A percentile compares a stretch with the other conserved stretches of the same genome.
Evolutionary conservation across 2,329 filamentous ascomycete species (phyloP).

Genomic region (Fusarium fujikuroi): DNA sequence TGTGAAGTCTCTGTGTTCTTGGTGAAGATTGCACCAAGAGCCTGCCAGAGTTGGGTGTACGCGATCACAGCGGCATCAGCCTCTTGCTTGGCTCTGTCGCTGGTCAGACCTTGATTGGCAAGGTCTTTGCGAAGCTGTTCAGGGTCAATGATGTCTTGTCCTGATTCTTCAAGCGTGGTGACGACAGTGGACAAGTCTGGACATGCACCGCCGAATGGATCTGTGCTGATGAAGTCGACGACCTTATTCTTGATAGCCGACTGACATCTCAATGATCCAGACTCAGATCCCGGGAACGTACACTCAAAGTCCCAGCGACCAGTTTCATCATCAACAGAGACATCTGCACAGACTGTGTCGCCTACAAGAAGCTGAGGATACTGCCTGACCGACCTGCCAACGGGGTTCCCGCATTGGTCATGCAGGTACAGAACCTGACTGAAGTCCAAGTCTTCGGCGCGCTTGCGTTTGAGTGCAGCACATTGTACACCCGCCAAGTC

Average conservation of each 20-base stretch:
- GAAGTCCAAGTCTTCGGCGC: conserved; percentile 46
- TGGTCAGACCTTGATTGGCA: conserved; percentile 35
- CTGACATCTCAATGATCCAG: conserved; percentile 46
- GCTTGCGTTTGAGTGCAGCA: conserved; percentile 38
- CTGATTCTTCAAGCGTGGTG: conserved; percentile 46
- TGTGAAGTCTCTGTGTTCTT: conserved; percentile 24
- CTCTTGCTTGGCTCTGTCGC: conserved; percentile 28
- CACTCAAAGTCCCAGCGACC: conserved; percentile 52
- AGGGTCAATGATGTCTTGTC: conserved; percentile 45
- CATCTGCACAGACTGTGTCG: conserved; percentile 45
- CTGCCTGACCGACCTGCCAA: conserved; percentile 41
- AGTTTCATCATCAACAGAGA: conserved; percentile 41
- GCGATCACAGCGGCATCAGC: conserved; percentile 44
- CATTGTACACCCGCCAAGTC: conserved; percentile 48
- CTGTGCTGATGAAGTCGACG: conserved; percentile 48
- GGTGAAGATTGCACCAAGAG: conserved; percentile 48
- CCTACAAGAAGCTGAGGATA: conserved; percentile 49
- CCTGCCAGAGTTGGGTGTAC: conserved; percentile 47
- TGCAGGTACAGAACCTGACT: conserved; percentile 47
- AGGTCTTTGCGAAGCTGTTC: conserved; percentile 44
- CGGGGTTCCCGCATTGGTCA: conserved; percentile 50
- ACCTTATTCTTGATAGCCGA: conserved; percentile 47
- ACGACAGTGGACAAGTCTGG: conserved; percentile 50
- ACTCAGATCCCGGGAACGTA: conserved; percentile 49
- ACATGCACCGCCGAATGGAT: conserved; percentile 51